Base-by-base conservation (phyloP, 2,329 filamentous ascomycete species). In the Lasiodiplodia hormozganensis region DNA sequence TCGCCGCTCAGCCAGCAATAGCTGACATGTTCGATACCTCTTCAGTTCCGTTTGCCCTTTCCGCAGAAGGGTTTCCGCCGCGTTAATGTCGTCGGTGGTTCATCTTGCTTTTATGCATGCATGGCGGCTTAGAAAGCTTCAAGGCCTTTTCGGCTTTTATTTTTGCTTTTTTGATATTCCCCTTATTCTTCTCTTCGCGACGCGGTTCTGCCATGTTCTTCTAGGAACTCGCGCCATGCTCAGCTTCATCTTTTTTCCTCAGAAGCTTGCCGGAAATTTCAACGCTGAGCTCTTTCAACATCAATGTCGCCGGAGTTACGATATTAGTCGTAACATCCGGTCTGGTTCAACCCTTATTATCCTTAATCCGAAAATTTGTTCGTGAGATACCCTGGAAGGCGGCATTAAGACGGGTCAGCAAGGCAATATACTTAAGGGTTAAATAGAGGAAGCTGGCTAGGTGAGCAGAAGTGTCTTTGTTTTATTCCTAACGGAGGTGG, bases 21-120 rank as follows among this genome's bases (percentile, higher is more conserved):
- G 52, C 8, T 56, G 16, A 23, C 11, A 12, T 23, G 54, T 40
- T 57, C 38, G 54, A 57, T 57, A 57, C 54, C 54, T 38, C n/a
- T 57, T 57, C 54, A 34, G 31, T 34, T 10, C 31, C 31, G 31
- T 34, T 34, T 34, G 31, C 31, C 31, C 7, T 34, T 34, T 57
- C 25, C n/a, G 28, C 34, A 38, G 18, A n/a, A n/a, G 34, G 16
- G 34, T 57, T 31, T 16, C 18, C 18, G 11, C 34, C 25, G 16
- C 8, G 23, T 8, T 16, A 31, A 14, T 36, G n/a, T 18, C 18
- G 18, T 18, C 16, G 25, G 52, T 28, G 14, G 52, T 36, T 31
- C 11, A 8, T 47, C 18, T 38, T 57, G 31, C 54, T 57, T 38
- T 36, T 38, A 38, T 57, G 18, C 21, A n/a, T 23, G 21, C 3